Base-by-base conservation (phyloP, 805 yeast genomes). In the Hanseniaspora occidentalis region DNA sequence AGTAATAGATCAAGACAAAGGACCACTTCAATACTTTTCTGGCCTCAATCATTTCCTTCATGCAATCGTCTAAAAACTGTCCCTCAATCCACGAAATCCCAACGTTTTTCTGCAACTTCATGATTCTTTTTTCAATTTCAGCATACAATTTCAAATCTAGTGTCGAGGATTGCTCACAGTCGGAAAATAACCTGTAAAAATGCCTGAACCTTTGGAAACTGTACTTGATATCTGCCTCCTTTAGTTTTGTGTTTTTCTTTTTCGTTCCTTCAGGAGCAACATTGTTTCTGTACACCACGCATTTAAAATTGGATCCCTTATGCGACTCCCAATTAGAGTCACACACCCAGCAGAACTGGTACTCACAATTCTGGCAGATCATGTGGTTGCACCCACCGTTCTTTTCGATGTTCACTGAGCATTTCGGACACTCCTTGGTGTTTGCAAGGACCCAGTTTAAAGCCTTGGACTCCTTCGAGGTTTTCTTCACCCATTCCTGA, bases 341-440 rank as follows among this genome's bases (percentile, higher is more conserved):
- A 59, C 98, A 92, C 31, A 88, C 76, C 98, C 98, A 92, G 59
- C 98, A 92, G 54, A 86, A 92, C 55, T 88, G 84, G 56, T 73
- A 61, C 10, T 57, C 54, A 58, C 98, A 92, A 43, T 75, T 78
- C 3, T 73, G 66, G 58, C 98, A 92, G 1, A 77, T 71, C 95
- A 92, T 89, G 61, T 92, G 98, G 60, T 89, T 89, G 62, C 98
- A 92, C 0, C 98, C 98, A 18, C 96, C 97, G 54, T 82, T 82
- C 52, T 89, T 86, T 55, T 92, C 96, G 46, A 89, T 92, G 22
- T 76, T 65, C 1, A 85, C 65, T 8, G 64, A 63, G 63, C 98
- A 92, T 52, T 74, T 73, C 0, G 96, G 94, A 58, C 98, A 92
- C 35, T 73, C 72, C 49, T 84, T 79, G 1, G 98, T 85, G 56